Conservation (phyloP, 345 rosid genomes). For the Eucalyptus curtisii region DNA sequence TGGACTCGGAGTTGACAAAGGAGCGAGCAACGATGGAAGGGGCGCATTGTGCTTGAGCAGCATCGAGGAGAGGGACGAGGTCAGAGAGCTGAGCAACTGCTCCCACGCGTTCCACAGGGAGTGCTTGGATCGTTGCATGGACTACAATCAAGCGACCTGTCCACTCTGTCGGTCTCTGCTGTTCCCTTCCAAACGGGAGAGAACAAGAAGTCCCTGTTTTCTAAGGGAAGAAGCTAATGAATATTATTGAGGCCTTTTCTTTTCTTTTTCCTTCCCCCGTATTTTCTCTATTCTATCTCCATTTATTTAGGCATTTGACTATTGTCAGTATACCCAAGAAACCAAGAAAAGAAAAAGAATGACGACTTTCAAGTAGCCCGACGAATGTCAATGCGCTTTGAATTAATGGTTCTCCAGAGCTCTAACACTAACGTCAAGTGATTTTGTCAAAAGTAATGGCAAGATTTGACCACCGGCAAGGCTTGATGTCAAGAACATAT, state of each 20-base stretch:
- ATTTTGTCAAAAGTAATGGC: too few relatives aligned
- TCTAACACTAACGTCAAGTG: too few relatives aligned
- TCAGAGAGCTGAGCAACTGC: background rate
- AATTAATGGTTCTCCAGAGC: background rate
- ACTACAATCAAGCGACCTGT: background rate
- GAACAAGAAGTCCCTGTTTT: too few relatives aligned
- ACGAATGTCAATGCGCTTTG: background rate
- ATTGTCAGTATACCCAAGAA: background rate
- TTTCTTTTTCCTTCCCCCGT: background rate
- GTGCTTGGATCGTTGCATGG: conserved; percentile 1
- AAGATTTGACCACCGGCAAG: too few relatives aligned
- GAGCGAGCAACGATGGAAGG: background rate
- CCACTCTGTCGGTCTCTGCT: background rate
- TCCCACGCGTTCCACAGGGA: background rate
- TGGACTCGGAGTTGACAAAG: too few relatives aligned
- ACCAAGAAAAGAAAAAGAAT: background rate
- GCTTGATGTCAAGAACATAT: too few relatives aligned
- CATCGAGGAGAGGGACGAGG: background rate
- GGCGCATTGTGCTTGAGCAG: background rate
- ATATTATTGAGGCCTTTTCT: background rate
- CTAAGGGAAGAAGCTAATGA: background rate
- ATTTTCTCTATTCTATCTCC: background rate
- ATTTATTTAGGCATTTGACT: background rate
- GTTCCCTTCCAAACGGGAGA: background rate
- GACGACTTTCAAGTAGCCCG: background rate